phyloP scores from a whole-genome alignment of 495 filamentous ascomycete genomes.

The Stereocaulon alpinum region DNA sequence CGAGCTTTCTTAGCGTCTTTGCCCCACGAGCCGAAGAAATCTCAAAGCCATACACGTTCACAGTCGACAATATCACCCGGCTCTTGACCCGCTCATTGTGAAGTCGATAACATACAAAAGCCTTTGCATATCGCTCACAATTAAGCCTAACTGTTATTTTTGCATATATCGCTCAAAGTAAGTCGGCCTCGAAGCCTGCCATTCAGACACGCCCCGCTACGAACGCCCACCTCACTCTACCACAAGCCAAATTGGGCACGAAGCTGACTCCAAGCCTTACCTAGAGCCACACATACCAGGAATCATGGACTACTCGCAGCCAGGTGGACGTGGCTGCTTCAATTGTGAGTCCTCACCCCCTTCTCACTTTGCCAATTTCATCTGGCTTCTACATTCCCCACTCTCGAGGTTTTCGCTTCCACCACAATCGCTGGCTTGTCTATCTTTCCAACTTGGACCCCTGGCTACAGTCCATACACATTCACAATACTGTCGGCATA shows the following conservation, averaged over 20 bases:
- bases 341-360: slow-evolving; percentile 55
- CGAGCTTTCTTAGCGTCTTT: slow-evolving; percentile 12
- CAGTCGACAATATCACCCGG: background rate
- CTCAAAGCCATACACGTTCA: slow-evolving; percentile 5
- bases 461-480: background rate
- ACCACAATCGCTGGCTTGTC: background rate
- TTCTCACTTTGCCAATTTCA: background rate
- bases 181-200: background rate
- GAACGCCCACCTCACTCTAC: background rate
- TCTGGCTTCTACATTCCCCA: slow-evolving; percentile 5
- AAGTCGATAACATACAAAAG: background rate
- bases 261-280: background rate
- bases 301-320: slow-evolving; percentile 42
- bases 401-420: slow-evolving; percentile 6
- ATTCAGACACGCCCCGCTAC: background rate
- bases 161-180: background rate
- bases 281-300: background rate
- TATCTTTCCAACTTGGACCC: background rate
- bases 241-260: background rate
- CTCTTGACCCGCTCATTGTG: background rate
- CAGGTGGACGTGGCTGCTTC: slow-evolving; percentile 59
- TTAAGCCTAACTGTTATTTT: background rate
- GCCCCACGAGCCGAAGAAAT: slow-evolving; percentile 13
- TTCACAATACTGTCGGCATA: background rate
- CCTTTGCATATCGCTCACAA: background rate